A percentile compares a stretch with the other conserved stretches of the same genome.
These are phyloP conservation scores for Fusarium annulatum DNA, from an alignment of 2,329 filamentous ascomycete genomes.

Conservation along the genomic window DNA sequence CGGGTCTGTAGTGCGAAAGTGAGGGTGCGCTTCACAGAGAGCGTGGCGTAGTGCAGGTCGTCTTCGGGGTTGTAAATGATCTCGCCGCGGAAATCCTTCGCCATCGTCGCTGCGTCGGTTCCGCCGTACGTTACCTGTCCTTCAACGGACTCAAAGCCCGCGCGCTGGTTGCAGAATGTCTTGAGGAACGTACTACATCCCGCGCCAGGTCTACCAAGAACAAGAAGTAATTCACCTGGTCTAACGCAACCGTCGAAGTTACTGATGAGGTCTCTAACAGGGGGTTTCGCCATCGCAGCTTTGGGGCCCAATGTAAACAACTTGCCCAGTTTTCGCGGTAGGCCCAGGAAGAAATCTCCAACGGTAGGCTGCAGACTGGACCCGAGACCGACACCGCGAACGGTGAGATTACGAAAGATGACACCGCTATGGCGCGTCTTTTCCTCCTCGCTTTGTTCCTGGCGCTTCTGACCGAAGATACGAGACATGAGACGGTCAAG, in stretches of 20 bases:
- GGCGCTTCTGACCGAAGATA: conserved; percentile 75
- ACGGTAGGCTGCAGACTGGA: conserved; percentile 65
- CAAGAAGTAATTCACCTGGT: conserved; percentile 76
- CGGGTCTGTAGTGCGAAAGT: conserved; percentile 74
- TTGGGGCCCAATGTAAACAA: conserved; percentile 62
- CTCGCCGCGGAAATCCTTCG: conserved; percentile 67
- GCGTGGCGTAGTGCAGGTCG: conserved; percentile 75
- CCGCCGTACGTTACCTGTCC: conserved; percentile 74
- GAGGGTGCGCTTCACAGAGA: conserved; percentile 74
- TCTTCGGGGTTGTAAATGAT: conserved; percentile 76
- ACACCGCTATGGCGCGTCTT: conserved; percentile 76
- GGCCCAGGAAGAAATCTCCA: conserved; percentile 72
- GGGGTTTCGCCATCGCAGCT: conserved; percentile 65
- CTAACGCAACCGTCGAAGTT: conserved; percentile 75
- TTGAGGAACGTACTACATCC: conserved; percentile 80
- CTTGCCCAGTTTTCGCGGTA: conserved; percentile 58
- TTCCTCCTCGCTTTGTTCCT: conserved; percentile 74
- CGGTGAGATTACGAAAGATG: conserved; percentile 75
- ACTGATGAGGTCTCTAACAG: conserved; percentile 73
- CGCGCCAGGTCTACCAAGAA: conserved; percentile 73
- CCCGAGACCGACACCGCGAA: conserved; percentile 75
- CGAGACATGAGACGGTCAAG: conserved; percentile 73
- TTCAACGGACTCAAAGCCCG: conserved; percentile 70
- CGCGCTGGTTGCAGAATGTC: conserved; percentile 76
- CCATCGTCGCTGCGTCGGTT: conserved; percentile 57